phyloP scores from a whole-genome alignment of 108 stramenopile species.

The Phaeodactylum tricornutum region DNA sequence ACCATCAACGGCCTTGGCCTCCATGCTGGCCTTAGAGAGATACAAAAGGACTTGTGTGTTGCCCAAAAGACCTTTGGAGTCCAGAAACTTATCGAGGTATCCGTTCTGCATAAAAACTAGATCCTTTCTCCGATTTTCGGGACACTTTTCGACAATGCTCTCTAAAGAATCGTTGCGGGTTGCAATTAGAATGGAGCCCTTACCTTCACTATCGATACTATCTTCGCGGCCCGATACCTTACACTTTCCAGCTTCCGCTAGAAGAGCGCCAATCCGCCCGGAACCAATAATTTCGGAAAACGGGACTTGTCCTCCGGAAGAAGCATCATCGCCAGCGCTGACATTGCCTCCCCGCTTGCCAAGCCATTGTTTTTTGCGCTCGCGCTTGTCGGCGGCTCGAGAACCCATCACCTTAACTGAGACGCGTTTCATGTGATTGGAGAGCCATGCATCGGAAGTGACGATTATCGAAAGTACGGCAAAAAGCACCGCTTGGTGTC shows the following conservation, averaged over 20 bases:
- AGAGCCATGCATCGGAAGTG: too few relatives aligned
- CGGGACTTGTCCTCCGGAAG: too few relatives aligned
- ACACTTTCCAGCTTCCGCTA: slow-evolving; percentile 38
- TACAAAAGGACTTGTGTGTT: slow-evolving; percentile 86
- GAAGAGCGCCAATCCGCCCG: slow-evolving; percentile 59
- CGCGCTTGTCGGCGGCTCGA: neutral
- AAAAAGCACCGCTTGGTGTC: too few relatives aligned
- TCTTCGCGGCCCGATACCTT: slow-evolving; percentile 46
- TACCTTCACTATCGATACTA: slow-evolving; percentile 38
- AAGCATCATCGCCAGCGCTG: too few relatives aligned
- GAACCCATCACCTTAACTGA: too few relatives aligned
- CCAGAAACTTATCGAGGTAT: slow-evolving; percentile 68
- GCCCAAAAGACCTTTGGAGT: slow-evolving; percentile 43
- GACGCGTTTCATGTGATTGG: too few relatives aligned
- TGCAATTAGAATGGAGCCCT: slow-evolving; percentile 74
- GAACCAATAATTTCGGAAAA: slow-evolving; percentile 43
- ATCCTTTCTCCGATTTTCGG: slow-evolving; percentile 62
- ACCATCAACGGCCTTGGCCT: slow-evolving; percentile 83
- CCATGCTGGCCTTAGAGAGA: slow-evolving; percentile 73
- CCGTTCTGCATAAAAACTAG: slow-evolving; percentile 94
- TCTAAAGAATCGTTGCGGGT: slow-evolving; percentile 89
- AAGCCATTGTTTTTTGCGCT: slow-evolving; percentile 2
- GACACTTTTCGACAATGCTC: slow-evolving; percentile 71
- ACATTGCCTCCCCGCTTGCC: neutral
- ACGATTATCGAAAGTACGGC: too few relatives aligned